Evolutionary conservation across 352 stramenopile species (phyloP), one percentile per base, ranked within the genome.

Genomic region (Globisporangium spiculum): DNA sequence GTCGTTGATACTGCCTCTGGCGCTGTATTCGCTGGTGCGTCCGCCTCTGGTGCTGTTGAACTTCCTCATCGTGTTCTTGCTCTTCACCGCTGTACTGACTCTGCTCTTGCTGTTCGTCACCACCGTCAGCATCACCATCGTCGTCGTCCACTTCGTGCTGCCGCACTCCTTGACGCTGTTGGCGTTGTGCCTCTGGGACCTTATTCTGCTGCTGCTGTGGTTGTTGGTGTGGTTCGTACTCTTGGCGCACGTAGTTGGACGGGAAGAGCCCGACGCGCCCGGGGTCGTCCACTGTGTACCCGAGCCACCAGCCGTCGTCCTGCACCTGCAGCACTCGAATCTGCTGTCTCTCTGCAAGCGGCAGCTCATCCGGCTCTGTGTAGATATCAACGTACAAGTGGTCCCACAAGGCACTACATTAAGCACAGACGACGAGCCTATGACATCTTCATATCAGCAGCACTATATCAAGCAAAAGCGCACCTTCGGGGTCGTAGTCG

Each of bases 301-400:
- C 83, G 4, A 71, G 66, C 83, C 83, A 91, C 83, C 83, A 91
- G 20, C 80, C 81, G 63, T 91, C 83, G 14, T 84, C 78, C 44
- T 90, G 83, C 32, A 88, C 72, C 4, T 61, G 72, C 22, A 86
- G 27, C 10, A 91, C 83, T 36, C 76, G 74, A 20, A 91, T 59
- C 16, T 70, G 62, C 18, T 89, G 76, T 1, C 81, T 81, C 65
- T 81, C 70, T 5, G 69, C 50, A 58, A 91, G 84, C 3, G 63
- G 65, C 18, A 91, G 68, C 61, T 91, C 83, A 44, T 91, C 83
- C n/a, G 50, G 50, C 54, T 89, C 83, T 91, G 52, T 20, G 46
- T 20, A 53, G 22, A 53, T 27, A 26, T 59, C 48, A 22, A 70
- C 46, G 22, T 4, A n/a, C 57, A 63, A 50, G 12, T 50, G 32